Base-by-base conservation (phyloP, 2,329 filamentous ascomycete species). In the Microsporum audouinii region DNA sequence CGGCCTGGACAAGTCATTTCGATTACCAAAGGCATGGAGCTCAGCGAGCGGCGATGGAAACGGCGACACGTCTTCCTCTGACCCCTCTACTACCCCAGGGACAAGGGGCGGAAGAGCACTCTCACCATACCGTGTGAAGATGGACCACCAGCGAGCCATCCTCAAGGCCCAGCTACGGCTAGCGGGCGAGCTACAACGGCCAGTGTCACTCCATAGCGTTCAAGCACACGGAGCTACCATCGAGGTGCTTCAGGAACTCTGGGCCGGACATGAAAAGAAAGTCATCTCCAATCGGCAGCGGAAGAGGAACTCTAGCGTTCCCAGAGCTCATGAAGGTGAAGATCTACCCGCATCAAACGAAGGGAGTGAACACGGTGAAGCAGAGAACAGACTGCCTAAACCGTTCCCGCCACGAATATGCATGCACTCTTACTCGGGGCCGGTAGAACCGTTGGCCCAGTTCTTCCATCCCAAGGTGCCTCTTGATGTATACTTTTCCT, bases 381-480 rank as follows among this genome's bases (percentile, higher is more conserved):
- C 60, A 62, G 36, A 56, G 58, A 55, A 31, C 34, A 6, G 62
- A 65, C 17, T 23, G 17, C 67, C 78, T 0, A 84, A 81, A 63
- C 86, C 88, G 0, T 97, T 87, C 67, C 91, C 94, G 2, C 91
- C 91, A 0, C 80, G 91, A 6, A 87, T 97, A 70, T 99, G 94
- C 70, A 83, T 99, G 62, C 94, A 99, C 73, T 96, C 91, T 0
- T 99, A 91, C 73, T 95, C 88, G 56, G 92, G 90, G 0, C 82
- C 87, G 4, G 79, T 84, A 8, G 86, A 94, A 61, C 81, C 86
- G 36, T 76, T 96, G 41, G 86, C 82, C 65, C 90, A 91, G 71
- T 97, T 96, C 69, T 76, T 90, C 56, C 81, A 88, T 65, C 82
- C 84, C 0, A 78, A 82, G 0, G 84, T 94, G 6, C 92, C 92